Percentiles rank a stretch among this genome's conserved stretches.
These are phyloP conservation scores for Acanthamoeba lenticulata DNA, from an alignment of 208 protist species.

Conservation along the genomic window DNA sequence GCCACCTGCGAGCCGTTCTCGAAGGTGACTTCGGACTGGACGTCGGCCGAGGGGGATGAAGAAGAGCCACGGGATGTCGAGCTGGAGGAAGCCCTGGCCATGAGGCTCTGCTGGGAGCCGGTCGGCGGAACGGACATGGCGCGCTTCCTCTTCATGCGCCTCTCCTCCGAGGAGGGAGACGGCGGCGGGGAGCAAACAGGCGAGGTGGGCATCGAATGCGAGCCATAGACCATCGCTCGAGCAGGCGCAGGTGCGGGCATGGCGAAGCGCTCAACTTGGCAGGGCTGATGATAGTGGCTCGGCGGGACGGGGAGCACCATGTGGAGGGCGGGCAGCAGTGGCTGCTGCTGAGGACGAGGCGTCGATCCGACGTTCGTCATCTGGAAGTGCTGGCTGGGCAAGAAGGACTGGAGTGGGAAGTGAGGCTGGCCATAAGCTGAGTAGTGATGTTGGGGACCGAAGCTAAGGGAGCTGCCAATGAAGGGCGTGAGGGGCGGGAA, in stretches of 20 bases:
- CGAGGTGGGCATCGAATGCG: background rate
- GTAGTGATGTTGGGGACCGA: too few species aligned
- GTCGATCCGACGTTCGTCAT: too few species aligned
- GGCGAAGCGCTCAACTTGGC: too few species aligned
- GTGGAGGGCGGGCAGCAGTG: too few species aligned
- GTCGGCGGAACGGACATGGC: background rate
- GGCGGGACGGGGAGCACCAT: too few species aligned
- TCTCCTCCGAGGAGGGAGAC: background rate
- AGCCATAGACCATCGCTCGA: background rate
- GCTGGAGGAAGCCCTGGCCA: background rate
- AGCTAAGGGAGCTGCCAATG: too few species aligned
- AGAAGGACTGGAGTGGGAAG: background rate
- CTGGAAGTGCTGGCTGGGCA: too few species aligned
- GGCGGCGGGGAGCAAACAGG: background rate
- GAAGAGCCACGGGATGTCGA: background rate
- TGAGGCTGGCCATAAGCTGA: too few species aligned
- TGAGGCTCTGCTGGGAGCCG: background rate
- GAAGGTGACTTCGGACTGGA: conserved; percentile 15
- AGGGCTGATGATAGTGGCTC: too few species aligned
- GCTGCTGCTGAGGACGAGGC: too few species aligned
- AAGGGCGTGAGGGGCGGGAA: background rate
- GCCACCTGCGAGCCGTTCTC: background rate
- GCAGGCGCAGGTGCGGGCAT: background rate
- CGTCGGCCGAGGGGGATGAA: background rate
- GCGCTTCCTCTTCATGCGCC: background rate